Evolutionary conservation across 176 grass and related monocot species (phyloP).

Genomic region (Ananas comosus): DNA sequence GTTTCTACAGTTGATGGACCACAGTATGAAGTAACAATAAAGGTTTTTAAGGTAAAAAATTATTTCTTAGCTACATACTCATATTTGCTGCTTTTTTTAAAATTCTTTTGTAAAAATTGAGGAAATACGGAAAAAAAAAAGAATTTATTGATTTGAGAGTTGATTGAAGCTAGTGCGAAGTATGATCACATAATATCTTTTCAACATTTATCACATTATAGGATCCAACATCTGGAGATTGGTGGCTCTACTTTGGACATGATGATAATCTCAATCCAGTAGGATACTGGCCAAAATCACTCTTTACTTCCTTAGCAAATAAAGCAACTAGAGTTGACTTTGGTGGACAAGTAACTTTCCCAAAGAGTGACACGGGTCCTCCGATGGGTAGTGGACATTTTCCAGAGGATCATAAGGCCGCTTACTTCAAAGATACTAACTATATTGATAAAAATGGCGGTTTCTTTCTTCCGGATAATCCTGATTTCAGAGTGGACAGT

Average conservation of each 20-base stretch:
- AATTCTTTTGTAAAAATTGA: no score
- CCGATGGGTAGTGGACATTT: constrained; percentile 6
- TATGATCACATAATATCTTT: no score
- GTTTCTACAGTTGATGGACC: not conserved
- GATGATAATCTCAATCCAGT: not conserved
- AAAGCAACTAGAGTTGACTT: not conserved
- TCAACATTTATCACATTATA: not conserved
- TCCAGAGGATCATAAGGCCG: not conserved
- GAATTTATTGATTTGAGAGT: no score
- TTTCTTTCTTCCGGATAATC: not conserved
- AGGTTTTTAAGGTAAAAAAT: not conserved
- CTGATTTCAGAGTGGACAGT: not conserved
- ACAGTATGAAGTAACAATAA: not conserved
- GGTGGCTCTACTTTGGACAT: not conserved
- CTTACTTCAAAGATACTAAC: not conserved
- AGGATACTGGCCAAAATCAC: constrained; percentile 4
- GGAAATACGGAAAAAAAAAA: no score
- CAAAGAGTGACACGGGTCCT: not conserved
- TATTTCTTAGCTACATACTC: not conserved
- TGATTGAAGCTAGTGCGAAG: no score
- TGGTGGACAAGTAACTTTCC: not conserved
- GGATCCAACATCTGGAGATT: not conserved
- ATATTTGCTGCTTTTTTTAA: not conserved
- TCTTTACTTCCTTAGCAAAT: not conserved
- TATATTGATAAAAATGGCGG: not conserved